Conservation (phyloP, 2,329 filamentous ascomycete species). For the Thelonectria blattea region DNA sequence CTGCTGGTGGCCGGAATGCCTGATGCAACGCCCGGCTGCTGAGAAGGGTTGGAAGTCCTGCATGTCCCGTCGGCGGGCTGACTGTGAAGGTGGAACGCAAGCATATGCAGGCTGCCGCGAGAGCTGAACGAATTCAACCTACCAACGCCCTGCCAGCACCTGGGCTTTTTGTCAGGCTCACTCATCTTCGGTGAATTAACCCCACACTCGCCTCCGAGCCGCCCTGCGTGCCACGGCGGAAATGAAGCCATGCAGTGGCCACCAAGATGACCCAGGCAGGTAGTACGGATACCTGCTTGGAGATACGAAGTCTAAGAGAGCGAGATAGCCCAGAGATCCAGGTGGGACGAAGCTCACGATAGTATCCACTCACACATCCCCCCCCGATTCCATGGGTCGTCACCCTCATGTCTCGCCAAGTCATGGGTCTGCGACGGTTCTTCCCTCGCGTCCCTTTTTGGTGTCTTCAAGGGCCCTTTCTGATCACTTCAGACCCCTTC, state of each 20-base stretch:
- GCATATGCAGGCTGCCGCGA: background rate
- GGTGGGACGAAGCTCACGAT: background rate
- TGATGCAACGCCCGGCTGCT: background rate
- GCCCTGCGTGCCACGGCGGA: background rate
- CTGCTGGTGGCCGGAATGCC: background rate
- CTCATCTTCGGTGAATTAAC: background rate
- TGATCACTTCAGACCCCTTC: constrained; percentile 7
- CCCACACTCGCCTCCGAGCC: background rate
- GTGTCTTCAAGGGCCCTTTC: background rate
- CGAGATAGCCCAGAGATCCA: constrained; percentile 4
- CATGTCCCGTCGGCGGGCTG: background rate
- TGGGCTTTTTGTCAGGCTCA: constrained; percentile 3
- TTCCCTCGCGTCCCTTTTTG: constrained; percentile 4
- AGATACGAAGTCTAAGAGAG: background rate
- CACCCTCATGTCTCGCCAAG: constrained; percentile 6
- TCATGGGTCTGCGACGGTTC: constrained; percentile 18
- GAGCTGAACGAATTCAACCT: background rate
- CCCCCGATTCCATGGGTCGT: constrained; percentile 9
- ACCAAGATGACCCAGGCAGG: background rate
- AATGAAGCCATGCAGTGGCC: background rate
- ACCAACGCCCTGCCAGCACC: background rate
- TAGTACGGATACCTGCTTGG: background rate
- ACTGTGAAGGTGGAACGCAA: background rate
- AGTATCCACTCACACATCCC: background rate
- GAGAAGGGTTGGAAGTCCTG: background rate